Evolutionary conservation across 768 basidiomycete species (phyloP), one percentile per base, ranked within the genome.

Genomic region (Xerocomellus intermedius): DNA sequence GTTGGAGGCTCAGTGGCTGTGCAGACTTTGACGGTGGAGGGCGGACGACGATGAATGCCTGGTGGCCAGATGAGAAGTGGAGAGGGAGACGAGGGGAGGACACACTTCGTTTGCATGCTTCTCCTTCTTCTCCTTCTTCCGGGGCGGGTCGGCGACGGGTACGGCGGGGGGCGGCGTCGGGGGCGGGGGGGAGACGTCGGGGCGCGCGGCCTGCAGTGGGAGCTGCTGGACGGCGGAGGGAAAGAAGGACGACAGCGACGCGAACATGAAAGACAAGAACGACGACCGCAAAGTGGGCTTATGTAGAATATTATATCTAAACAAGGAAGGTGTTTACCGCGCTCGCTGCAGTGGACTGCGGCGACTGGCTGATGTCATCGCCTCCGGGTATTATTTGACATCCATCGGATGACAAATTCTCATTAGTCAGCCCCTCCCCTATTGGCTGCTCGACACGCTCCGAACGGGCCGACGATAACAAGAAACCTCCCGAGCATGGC

Each of bases 11-110:
- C 42, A 95, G 77, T 1, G 93, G 89, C 60, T 95, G 91, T 58
- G 89, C 89, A n/a, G 82, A 78, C 63, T 86, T 84, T 7, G 89
- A 83, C 1, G 92, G 91, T 3, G 93, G 93, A 5, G 94, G 94
- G 47, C 91, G 84, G 52, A 96, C 94, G 65, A 96, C 85, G 54
- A 95, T 90, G 74, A 94, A 93, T 0, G 89, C 91, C 93, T 95
- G 67, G 5, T 24, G 46, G 49, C 30, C 12, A 13, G 30, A 50
- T 64, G 42, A 62, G 55, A 50, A 53, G 1, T 39, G 48, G 32
- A 48, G 39, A 42, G 50, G 48, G 14, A 33, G 46, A 44, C 28
- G 58, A 42, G 22, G 58, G 53, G 43, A 14, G 26, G 16, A 60
- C 73, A 47, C 49, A 81, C 83, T 74, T 84, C 83, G 63, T 79